Base-by-base conservation (phyloP, 495 filamentous ascomycete genomes). In the Rusavskia elegans region DNA sequence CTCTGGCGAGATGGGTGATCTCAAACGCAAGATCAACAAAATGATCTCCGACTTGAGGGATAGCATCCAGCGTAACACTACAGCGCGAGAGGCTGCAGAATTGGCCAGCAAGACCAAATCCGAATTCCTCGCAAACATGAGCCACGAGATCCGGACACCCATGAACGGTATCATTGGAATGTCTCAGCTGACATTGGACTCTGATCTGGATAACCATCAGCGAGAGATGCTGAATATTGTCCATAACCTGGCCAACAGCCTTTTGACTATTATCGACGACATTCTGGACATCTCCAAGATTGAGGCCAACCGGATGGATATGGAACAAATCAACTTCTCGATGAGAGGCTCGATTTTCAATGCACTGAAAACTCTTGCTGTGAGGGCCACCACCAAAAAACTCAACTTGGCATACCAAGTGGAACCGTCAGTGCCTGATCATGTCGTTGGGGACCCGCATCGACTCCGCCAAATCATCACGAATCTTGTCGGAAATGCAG, bases 231-330 rank as follows among this genome's bases (percentile, higher is more conserved):
- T 99, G 67, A 97, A 95, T 59, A 96, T 96, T 59, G 92, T 99
- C 55, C 92, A 97, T 66, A 94, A 95, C 57, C 76, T 99, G 45
- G 92, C 89, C 44, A 95, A 96, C 68, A 96, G 93, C 71, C 70
- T 99, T 56, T 68, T 99, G 62, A 99, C 93, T 19, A 97, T 99
- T 59, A 97, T 99, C 63, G 92, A 99, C 64, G 92, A 99, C 66
- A 97, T 99, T 59, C 75, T 99, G 55, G 92, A 99, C 77, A 85
- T 99, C 55, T 95, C 88, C 7, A 99, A 99, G 81, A 99, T 99
- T 57, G 92, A 99, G 67, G 92, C 92, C 25, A 90, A 96, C 64
- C 82, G 92, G n/a, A 97, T 99, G 93, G 86, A 95, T 19, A 93
- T 99, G 71, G 92, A 99, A 62, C 87, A 90, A 62, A 96, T 97